Evolutionary conservation across 176 grass and related monocot genomes (phyloP).

Genomic region (Phyllostachys edulis): DNA sequence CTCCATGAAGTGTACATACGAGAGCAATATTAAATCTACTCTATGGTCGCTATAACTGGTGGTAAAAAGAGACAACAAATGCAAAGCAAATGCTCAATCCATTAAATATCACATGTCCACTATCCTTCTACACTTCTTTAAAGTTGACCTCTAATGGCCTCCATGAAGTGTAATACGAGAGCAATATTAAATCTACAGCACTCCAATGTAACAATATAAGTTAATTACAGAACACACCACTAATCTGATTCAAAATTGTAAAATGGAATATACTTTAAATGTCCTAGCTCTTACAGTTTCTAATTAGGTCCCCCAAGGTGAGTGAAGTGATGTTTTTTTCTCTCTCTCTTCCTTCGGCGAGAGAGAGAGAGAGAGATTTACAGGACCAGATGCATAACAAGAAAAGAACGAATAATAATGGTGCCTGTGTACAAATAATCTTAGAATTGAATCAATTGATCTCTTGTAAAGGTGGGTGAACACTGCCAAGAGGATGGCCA

Average conservation of each 20-base stretch:
- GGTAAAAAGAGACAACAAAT: neutral
- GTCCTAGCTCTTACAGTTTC: neutral
- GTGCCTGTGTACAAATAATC: neutral
- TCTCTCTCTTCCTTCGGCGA: no score
- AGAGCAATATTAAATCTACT: neutral
- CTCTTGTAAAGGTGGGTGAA: neutral
- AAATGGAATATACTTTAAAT: neutral
- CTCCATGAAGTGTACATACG: neutral
- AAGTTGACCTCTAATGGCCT: neutral
- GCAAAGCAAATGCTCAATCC: constrained; percentile 7
- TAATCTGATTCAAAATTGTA: constrained; percentile 4
- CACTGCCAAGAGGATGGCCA: no score
- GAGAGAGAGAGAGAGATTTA: neutral
- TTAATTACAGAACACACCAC: no score
- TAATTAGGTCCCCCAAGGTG: no score
- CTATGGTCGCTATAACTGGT: neutral
- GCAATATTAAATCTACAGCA: neutral
- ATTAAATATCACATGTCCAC: neutral
- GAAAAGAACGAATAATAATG: neutral
- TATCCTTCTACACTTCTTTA: neutral
- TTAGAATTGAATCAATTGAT: neutral
- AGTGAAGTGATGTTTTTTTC: no score
- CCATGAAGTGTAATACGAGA: neutral
- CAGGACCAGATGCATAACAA: neutral
- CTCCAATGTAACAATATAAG: neutral